Evolutionary conservation across 2,329 filamentous ascomycete species (phyloP), one percentile per base, ranked within the genome.

Genomic region (Stenocarpella maydis): DNA sequence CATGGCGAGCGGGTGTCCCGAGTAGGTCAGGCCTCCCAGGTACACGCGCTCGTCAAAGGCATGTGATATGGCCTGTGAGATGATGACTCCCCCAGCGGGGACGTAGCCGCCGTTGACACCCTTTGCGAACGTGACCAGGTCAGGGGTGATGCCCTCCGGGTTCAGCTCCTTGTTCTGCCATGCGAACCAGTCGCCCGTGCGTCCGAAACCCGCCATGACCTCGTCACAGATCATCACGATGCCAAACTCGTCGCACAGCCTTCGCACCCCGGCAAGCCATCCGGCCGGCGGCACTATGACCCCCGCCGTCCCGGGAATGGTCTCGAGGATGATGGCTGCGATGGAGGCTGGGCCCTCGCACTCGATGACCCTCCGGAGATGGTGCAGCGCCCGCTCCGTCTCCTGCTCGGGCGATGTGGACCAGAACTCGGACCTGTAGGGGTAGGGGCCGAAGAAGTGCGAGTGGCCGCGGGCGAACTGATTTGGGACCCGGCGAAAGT

Each of bases 401-500:
- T 71, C 69, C 55, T 71, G 63, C 55, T 69, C 69, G 9, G 50
- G 41, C 7, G 69, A 71, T 8, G 47, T 67, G 14, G 69, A 67
- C 69, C 69, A 71, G 49, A 71, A 71, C 49, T 71, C 69, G n/a
- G 69, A 71, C 9, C 69, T 41, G 31, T 71, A 71, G 7, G 63
- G 43, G 50, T 63, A 71, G 1, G 69, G 69, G 9, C 69, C 69
- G 28, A 71, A 71, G 63, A 71, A 71, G 50, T 71, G 69, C 14
- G 67, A 67, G 26, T 71, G 69, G 10, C 69, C 69, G n/a, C 69
- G 69, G 4, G 69, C 69, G 28, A 55, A 71, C 50, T 71, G 69
- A 24, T 71, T 71, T 26, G 64, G 61, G 19, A 77, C 71, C 58
- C 69, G 65, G 55, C 68, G 69, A 71, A 76, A 74, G 71, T 73